Conservation (phyloP, 2,329 filamentous ascomycete genomes). For the Nemania serpens region DNA sequence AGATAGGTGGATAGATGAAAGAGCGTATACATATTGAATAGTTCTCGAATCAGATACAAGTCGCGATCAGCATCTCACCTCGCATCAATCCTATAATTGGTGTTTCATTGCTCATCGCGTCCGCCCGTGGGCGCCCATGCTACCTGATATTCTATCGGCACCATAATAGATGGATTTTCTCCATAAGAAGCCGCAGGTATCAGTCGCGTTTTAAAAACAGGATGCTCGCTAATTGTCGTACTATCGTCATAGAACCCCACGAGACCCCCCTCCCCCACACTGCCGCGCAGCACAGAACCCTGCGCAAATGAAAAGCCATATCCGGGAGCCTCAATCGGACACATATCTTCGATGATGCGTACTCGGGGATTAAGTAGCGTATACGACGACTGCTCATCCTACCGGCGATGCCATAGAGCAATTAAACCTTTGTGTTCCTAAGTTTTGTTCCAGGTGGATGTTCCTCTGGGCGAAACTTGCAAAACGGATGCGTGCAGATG, state of each 20-base stretch:
- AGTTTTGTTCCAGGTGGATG: constrained; percentile 64
- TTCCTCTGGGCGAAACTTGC: constrained; percentile 57
- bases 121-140: not conserved
- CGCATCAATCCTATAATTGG: not conserved
- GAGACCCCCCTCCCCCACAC: not conserved
- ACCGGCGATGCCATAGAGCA: not conserved
- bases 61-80: not conserved
- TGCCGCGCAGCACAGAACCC: not conserved
- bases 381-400: constrained; percentile 2
- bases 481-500: constrained; percentile 58
- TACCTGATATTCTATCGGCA: not conserved
- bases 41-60: not conserved
- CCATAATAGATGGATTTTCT: not conserved
- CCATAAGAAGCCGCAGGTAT: not conserved
- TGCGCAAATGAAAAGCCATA: not conserved
- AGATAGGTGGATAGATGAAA: not conserved
- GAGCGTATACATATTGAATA: not conserved
- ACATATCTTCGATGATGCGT: not conserved
- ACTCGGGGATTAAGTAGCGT: constrained; percentile 1
- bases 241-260: not conserved
- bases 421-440: constrained; percentile 34
- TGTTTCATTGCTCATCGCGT: constrained; percentile 21
- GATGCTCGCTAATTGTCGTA: too few species aligned
- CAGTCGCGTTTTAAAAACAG: not conserved
- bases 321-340: not conserved